Conservation (phyloP, 2,329 filamentous ascomycete species). For the Trichoderma breve region DNA sequence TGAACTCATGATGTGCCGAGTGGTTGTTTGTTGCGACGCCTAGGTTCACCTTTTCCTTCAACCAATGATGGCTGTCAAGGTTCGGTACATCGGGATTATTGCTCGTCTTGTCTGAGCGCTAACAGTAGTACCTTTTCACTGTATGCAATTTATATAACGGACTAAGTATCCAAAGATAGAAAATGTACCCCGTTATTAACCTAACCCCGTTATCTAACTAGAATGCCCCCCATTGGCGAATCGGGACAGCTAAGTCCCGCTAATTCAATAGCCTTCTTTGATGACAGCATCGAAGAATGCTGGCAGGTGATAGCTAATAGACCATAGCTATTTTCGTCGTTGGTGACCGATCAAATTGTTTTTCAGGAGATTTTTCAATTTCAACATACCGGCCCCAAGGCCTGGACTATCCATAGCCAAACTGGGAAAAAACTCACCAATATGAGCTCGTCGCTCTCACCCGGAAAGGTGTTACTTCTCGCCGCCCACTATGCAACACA, state of each 20-base stretch:
- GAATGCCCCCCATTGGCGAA: slow-evolving; percentile 11
- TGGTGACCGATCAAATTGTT: neutral
- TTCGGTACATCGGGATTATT: slow-evolving; percentile 16
- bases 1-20: slow-evolving; percentile 63
- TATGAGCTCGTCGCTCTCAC: slow-evolving; percentile 48
- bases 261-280: slow-evolving; percentile 13
- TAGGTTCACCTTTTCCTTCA: slow-evolving; percentile 15
- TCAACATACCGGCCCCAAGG: neutral
- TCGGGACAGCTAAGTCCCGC: neutral
- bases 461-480: slow-evolving; percentile 69
- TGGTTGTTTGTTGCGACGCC: slow-evolving; percentile 28
- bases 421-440: neutral
- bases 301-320: neutral
- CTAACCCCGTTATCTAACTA: neutral
- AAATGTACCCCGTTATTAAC: neutral
- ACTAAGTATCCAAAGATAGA: neutral
- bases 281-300: slow-evolving; percentile 15
- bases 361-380: slow-evolving; percentile 9
- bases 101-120: neutral
- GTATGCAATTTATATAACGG: accelerated
- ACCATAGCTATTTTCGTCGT: neutral
- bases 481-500: slow-evolving; percentile 68
- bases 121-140: neutral
- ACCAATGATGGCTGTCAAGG: slow-evolving; percentile 9
- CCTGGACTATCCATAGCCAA: neutral